Conservation (phyloP, 345 rosid genomes). For the Viola odorata region DNA sequence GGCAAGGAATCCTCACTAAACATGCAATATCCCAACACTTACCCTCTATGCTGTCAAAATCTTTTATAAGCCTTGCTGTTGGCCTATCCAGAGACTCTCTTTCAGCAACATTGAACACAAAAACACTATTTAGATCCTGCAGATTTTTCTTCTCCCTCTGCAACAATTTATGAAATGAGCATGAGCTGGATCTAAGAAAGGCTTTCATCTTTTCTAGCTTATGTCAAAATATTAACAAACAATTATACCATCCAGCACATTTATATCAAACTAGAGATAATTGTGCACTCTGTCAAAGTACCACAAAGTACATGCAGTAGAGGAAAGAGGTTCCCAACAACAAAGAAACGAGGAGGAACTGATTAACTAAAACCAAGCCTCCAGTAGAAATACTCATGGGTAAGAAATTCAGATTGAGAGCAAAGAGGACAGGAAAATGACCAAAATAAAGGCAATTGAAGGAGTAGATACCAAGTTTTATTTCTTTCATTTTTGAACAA, state of each 20-base stretch:
- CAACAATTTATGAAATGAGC: constrained; percentile 22
- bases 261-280: no score
- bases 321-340: neutral
- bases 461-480: no score
- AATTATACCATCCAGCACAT: neutral
- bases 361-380: neutral
- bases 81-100: constrained; percentile 77
- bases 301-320: neutral
- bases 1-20: no score
- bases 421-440: no score
- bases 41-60: constrained; percentile 70
- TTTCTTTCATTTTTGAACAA: no score
- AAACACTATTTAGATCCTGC: constrained; percentile 75
- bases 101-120: constrained; percentile 70
- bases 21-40: constrained; percentile 7
- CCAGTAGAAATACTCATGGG: neutral
- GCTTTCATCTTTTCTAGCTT: neutral
- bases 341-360: neutral
- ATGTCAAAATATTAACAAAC: neutral
- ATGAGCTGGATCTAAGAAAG: neutral
- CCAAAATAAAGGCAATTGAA: no score
- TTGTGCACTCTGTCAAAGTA: neutral
- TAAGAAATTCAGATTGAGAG: no score
- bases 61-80: constrained; percentile 81
- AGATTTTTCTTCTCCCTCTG: constrained; percentile 90